A percentile compares a stretch with the other conserved stretches of the same genome.
Evolutionary conservation across 139 green algal genomes (phyloP).

Genomic region (Microglena sp.): DNA sequence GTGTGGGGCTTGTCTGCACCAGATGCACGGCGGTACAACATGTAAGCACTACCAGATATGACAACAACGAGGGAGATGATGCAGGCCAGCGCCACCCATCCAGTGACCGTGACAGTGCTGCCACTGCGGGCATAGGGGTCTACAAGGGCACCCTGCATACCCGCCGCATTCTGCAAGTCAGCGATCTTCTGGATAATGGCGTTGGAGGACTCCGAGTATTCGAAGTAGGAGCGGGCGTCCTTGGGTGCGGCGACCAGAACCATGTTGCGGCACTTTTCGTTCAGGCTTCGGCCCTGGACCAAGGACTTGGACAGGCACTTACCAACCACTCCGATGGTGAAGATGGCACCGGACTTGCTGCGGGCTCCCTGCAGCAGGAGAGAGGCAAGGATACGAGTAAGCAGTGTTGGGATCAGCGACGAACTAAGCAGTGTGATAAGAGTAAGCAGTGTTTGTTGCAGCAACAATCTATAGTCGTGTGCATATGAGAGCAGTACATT

Average conservation of each 20-base stretch:
- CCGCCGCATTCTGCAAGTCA: constrained; percentile 37
- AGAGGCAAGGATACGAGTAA: too few species aligned
- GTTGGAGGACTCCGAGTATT: constrained; percentile 28
- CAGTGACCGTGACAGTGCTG: constrained; percentile 58
- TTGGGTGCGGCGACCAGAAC: constrained; percentile 59
- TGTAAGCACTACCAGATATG: constrained; percentile 25
- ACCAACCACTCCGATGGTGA: constrained; percentile 56
- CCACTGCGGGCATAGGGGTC: constrained; percentile 36
- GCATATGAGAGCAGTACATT: too few species aligned
- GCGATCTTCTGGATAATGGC: constrained; percentile 34
- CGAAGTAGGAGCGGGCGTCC: constrained; percentile 23
- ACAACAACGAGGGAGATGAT: constrained; percentile 50
- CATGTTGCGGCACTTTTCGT: constrained; percentile 30
- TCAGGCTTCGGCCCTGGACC: constrained; percentile 28
- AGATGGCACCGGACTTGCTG: constrained; percentile 30
- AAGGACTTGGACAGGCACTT: constrained; percentile 64
- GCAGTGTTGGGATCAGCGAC: too few species aligned
- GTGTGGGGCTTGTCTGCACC: constrained; percentile 45
- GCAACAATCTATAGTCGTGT: neutral
- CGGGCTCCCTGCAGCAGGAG: constrained; percentile 16
- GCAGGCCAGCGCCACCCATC: constrained; percentile 53
- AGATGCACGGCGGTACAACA: constrained; percentile 29
- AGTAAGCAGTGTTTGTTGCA: neutral
- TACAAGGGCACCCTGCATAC: constrained; percentile 35
- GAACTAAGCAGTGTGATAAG: neutral